Conservation (phyloP, 306 rosid species). For the Erythrophleum fordii region DNA sequence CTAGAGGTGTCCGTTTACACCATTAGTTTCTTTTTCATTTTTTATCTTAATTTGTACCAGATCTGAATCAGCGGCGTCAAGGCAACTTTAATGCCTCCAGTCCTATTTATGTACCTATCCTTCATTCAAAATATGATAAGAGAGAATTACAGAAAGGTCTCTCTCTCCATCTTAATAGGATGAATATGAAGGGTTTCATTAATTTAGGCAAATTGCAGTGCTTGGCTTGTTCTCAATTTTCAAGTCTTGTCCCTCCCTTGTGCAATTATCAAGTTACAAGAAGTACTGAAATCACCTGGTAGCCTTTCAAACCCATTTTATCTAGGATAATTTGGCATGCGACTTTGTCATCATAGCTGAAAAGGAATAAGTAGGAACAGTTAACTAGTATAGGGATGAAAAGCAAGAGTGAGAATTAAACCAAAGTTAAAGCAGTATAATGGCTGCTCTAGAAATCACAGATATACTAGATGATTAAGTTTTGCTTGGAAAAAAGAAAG, state of each 20-base stretch:
- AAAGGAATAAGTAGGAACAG: slow-evolving; percentile 37
- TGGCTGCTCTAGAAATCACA: slow-evolving; percentile 33
- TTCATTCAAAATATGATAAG: too few relatives aligned
- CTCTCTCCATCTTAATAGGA: too few relatives aligned
- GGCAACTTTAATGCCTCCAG: too few relatives aligned
- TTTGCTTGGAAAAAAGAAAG: slow-evolving; percentile 13
- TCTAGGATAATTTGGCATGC: slow-evolving; percentile 92
- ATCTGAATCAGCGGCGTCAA: too few relatives aligned
- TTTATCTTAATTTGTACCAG: too few relatives aligned
- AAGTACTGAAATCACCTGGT: slow-evolving; percentile 77
- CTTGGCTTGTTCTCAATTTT: slow-evolving; percentile 28
- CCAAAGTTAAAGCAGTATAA: slow-evolving; percentile 1
- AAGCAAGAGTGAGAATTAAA: slow-evolving; percentile 28
- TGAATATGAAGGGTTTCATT: slow-evolving; percentile 10
- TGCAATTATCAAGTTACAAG: slow-evolving; percentile 28
- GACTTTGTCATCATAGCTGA: slow-evolving; percentile 92
- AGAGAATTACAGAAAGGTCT: too few relatives aligned
- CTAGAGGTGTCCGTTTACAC: too few relatives aligned
- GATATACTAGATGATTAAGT: not conserved
- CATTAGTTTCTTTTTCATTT: too few relatives aligned
- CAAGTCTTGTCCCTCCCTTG: slow-evolving; percentile 28
- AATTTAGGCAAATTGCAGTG: slow-evolving; percentile 9
- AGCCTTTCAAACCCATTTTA: slow-evolving; percentile 91
- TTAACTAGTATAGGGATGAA: slow-evolving; percentile 21
- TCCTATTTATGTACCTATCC: too few relatives aligned